These are phyloP conservation scores for Furcasterigmium furcatum DNA, from an alignment of 2,329 filamentous ascomycete species.

Conservation along the genomic window DNA sequence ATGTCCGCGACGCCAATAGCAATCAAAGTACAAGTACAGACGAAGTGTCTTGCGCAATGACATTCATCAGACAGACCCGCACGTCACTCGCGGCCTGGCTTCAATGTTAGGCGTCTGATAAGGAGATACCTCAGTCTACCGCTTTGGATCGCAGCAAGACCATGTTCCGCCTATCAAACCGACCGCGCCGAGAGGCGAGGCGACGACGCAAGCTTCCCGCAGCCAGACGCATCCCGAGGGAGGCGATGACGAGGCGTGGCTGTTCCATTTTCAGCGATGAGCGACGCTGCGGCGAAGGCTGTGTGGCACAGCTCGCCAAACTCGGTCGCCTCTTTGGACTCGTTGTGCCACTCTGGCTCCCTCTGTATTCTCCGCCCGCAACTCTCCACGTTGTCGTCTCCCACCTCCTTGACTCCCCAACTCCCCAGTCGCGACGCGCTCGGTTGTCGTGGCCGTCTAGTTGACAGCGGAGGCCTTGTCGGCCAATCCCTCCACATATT, in stretches of 20 bases:
- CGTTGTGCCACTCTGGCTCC: no score
- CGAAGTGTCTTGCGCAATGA: background rate
- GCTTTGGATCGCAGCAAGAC: background rate
- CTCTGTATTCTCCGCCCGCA: no score
- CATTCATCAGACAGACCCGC: background rate
- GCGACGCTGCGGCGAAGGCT: slow-evolving; percentile 1
- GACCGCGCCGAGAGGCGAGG: background rate
- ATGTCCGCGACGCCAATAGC: no score
- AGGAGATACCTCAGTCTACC: background rate
- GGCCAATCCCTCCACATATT: no score
- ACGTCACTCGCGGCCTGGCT: background rate
- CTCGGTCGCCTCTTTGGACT: background rate
- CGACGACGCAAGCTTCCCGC: slow-evolving; percentile 1
- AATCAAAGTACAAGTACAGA: no score
- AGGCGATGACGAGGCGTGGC: slow-evolving; percentile 37
- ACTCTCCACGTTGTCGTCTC: no score
- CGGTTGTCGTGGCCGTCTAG: no score
- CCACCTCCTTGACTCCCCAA: no score
- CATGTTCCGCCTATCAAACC: background rate
- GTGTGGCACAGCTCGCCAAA: slow-evolving; percentile 3
- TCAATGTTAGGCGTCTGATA: no score
- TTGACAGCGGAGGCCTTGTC: no score
- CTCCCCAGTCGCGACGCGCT: no score
- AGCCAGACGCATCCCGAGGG: background rate
- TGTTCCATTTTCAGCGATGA: slow-evolving; percentile 8